Conservation (phyloP, 2,329 filamentous ascomycete species). For the Penicillium palitans region DNA sequence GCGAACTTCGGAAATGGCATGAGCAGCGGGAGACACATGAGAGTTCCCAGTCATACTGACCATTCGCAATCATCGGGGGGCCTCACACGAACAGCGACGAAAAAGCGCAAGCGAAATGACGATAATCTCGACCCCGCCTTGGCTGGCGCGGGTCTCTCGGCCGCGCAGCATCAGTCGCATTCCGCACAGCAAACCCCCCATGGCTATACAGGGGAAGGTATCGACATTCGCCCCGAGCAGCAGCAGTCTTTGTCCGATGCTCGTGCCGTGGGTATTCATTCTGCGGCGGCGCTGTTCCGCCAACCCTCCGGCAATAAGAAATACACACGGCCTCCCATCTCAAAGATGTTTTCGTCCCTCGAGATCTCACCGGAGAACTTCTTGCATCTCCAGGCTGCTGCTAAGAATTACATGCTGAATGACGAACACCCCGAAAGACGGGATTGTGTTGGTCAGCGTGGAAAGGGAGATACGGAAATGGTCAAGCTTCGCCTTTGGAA, state of each 20-base stretch:
- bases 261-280: slow-evolving; percentile 54
- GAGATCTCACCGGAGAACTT: slow-evolving; percentile 59
- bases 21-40: slow-evolving; percentile 28
- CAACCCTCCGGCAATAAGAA: slow-evolving; percentile 54
- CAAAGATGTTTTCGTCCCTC: slow-evolving; percentile 57
- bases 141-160: slow-evolving; percentile 27
- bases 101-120: slow-evolving; percentile 45
- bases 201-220: slow-evolving; percentile 31
- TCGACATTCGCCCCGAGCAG: slow-evolving; percentile 41
- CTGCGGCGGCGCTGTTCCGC: slow-evolving; percentile 56
- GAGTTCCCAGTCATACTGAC: slow-evolving; percentile 29
- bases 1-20: slow-evolving; percentile 33
- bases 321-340: slow-evolving; percentile 59
- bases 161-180: slow-evolving; percentile 29
- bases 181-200: slow-evolving; percentile 28
- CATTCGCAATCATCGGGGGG: slow-evolving; percentile 34
- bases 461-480: slow-evolving; percentile 57
- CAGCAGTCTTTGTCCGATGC: slow-evolving; percentile 46
- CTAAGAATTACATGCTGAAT: slow-evolving; percentile 60
- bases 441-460: slow-evolving; percentile 58
- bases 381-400: slow-evolving; percentile 55
- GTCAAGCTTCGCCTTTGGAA: slow-evolving; percentile 59
- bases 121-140: slow-evolving; percentile 41
- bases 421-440: slow-evolving; percentile 55
- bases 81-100: slow-evolving; percentile 37